Evolutionary conservation across 176 grass and related monocot genomes (phyloP).

Genomic region (Cenchrus purpureus): DNA sequence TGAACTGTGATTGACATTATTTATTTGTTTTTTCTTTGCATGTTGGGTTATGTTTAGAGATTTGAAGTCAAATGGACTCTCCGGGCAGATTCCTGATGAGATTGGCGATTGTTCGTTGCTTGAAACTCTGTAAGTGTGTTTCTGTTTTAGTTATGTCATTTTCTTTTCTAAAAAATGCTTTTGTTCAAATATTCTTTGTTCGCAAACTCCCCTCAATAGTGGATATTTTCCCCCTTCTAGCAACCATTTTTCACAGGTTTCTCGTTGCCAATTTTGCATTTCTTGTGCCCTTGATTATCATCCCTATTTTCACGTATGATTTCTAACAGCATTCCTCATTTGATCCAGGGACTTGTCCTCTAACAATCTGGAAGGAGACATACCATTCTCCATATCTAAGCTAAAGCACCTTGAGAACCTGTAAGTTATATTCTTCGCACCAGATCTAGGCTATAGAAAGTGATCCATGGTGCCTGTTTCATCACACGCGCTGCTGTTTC

Average conservation of each 20-base stretch:
- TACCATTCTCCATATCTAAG: constrained; percentile 96
- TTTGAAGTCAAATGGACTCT: constrained; percentile 76
- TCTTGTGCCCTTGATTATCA: not conserved
- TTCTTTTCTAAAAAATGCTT: not conserved
- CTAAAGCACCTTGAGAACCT: constrained; percentile 84
- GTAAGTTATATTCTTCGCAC: constrained; percentile 50
- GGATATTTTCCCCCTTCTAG: not conserved
- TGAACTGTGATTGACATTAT: not conserved
- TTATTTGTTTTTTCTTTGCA: not conserved
- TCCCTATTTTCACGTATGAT: not conserved
- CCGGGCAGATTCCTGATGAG: constrained; percentile 95
- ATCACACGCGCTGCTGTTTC: not conserved
- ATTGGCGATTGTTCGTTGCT: constrained; percentile 82
- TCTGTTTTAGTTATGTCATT: not conserved
- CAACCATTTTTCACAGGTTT: not conserved
- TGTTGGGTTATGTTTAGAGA: constrained; percentile 54
- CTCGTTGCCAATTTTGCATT: not conserved
- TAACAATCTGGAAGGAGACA: constrained; percentile 87
- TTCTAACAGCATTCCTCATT: not conserved
- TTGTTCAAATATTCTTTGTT: not conserved
- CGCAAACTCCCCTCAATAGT: not conserved
- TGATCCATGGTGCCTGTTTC: not conserved
- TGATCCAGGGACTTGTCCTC: constrained; percentile 81
- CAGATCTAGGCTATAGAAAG: not conserved
- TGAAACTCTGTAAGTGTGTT: constrained; percentile 63